These are phyloP conservation scores for Diaporthe citri DNA, from an alignment of 2,329 filamentous ascomycete species.

Conservation along the genomic window DNA sequence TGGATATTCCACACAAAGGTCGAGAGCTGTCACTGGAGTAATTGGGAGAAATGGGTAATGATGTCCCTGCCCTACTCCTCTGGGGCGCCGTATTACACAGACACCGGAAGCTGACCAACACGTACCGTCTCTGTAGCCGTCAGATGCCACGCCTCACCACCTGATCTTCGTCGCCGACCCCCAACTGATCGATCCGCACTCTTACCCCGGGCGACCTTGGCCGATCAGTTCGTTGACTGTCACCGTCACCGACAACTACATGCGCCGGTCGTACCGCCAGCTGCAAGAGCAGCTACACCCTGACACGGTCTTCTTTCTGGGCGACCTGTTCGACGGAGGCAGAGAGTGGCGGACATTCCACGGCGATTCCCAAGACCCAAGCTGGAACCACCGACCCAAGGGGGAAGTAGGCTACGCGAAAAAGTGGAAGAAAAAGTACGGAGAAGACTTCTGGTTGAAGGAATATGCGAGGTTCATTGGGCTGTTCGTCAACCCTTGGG, in stretches of 20 bases:
- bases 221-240: constrained; percentile 66
- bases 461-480: constrained; percentile 90
- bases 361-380: constrained; percentile 70
- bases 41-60: constrained; percentile 93
- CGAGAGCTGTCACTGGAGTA: constrained; percentile 80
- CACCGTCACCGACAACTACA: constrained; percentile 86
- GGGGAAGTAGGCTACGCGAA: constrained; percentile 69
- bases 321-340: constrained; percentile 95
- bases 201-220: constrained; percentile 86
- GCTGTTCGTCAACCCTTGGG: constrained; percentile 83
- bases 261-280: constrained; percentile 83
- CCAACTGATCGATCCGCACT: constrained; percentile 92
- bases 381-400: constrained; percentile 67
- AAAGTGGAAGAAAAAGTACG: constrained; percentile 80
- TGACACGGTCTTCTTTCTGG: constrained; percentile 90
- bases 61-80: background rate
- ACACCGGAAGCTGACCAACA: constrained; percentile 23
- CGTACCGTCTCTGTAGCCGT: constrained; percentile 67
- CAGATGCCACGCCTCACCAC: constrained; percentile 83
- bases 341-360: constrained; percentile 88
- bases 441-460: constrained; percentile 84
- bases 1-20: constrained; percentile 80
- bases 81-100: background rate
- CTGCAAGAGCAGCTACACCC: constrained; percentile 83
- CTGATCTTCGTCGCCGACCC: constrained; percentile 89